Percentiles rank a stretch among this genome's conserved stretches.
These are phyloP conservation scores for Metarhizium anisopliae DNA, from an alignment of 2,329 filamentous ascomycete genomes.

Conservation along the genomic window DNA sequence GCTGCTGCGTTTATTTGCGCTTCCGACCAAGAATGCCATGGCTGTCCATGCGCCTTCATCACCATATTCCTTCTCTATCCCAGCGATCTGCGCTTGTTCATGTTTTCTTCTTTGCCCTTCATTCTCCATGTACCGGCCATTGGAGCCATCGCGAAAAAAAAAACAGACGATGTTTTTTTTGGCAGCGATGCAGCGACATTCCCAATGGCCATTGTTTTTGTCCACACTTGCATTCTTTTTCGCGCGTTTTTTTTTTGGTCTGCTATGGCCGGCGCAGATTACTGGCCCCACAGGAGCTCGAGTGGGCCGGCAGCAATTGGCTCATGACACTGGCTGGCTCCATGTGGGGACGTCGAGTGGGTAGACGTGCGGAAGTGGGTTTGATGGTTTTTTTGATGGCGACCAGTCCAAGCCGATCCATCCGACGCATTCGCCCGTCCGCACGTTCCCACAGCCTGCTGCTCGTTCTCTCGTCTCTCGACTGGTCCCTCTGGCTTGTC, in stretches of 20 bases:
- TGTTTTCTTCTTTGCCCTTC: background rate
- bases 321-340: conserved; percentile 13
- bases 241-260: conserved; percentile 13
- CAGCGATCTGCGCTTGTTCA: too few relatives aligned
- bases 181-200: background rate
- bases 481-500: background rate
- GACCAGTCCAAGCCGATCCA: conserved; percentile 12
- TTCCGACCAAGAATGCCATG: too few relatives aligned
- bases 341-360: conserved; percentile 12
- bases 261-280: conserved; percentile 20
- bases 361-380: background rate
- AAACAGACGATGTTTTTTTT: background rate
- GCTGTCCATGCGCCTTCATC: too few relatives aligned
- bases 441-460: conserved; percentile 1
- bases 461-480: too few relatives aligned
- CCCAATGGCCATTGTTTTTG: conserved; percentile 9
- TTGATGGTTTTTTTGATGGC: background rate
- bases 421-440: conserved; percentile 9
- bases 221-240: conserved; percentile 12
- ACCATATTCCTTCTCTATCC: too few relatives aligned
- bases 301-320: conserved; percentile 17
- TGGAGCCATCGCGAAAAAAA: background rate
- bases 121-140: background rate
- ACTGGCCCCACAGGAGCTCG: conserved; percentile 23
- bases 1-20: background rate